A percentile compares a stretch with the other conserved stretches of the same genome.
phyloP scores from a whole-genome alignment of 1,284 basidiomycete species.

The Irpex sp. region DNA sequence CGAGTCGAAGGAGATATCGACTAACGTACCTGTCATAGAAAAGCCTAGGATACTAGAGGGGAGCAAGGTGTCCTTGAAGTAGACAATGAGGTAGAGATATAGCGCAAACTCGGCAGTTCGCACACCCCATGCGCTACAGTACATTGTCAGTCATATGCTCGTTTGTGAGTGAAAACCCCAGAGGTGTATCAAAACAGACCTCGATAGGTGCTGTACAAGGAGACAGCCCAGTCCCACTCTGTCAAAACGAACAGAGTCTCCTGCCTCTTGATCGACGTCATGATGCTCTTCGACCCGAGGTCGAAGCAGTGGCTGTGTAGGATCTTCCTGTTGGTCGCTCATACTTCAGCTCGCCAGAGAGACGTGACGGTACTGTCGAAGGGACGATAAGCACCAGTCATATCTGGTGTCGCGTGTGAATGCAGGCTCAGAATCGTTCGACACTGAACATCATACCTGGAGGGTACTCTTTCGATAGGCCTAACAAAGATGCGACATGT shows the following conservation, averaged over 20 bases:
- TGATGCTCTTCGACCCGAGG: background rate
- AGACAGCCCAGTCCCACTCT: background rate
- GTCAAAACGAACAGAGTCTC: background rate
- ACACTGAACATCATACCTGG: background rate
- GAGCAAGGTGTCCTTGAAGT: conserved; percentile 46
- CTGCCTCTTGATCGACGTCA: background rate
- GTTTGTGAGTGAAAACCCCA: background rate
- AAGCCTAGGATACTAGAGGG: conserved; percentile 50
- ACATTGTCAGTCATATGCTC: background rate
- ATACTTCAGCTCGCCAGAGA: background rate
- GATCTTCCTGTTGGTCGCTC: background rate
- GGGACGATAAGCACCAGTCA: background rate
- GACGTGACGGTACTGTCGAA: background rate
- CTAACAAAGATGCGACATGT: too few relatives aligned
- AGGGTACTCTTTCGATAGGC: background rate
- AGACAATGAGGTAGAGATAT: conserved; percentile 42
- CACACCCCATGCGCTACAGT: conserved; percentile 37
- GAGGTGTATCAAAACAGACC: background rate
- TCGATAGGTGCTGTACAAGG: background rate
- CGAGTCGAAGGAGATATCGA: background rate
- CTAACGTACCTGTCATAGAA: conserved; percentile 30
- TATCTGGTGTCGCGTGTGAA: background rate
- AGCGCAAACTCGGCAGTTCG: conserved; percentile 43
- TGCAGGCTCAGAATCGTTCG: background rate
- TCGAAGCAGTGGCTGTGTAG: background rate